Percentiles rank a stretch among this genome's conserved stretches.
These are phyloP conservation scores for Vinca minor DNA, from an alignment of 257 asterid species.

Conservation along the genomic window DNA sequence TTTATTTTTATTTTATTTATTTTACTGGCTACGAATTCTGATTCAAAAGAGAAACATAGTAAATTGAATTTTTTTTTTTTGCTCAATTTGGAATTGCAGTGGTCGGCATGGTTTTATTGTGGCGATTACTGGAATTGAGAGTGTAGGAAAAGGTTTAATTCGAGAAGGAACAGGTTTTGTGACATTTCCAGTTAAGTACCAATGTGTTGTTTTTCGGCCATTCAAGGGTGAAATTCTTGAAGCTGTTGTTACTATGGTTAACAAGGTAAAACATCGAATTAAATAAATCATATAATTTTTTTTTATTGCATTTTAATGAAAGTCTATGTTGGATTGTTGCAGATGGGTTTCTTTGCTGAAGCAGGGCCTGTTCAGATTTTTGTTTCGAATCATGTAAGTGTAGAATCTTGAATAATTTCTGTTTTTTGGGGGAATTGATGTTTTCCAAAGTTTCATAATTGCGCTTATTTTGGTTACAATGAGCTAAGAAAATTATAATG, in stretches of 20 bases:
- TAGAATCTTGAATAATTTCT: neutral
- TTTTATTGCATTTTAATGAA: neutral
- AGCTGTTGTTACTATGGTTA: slow-evolving; percentile 96
- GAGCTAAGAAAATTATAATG: neutral
- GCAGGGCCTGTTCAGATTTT: slow-evolving; percentile 98
- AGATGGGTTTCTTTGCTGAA: slow-evolving; percentile 98
- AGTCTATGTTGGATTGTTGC: slow-evolving; percentile 17
- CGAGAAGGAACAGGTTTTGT: slow-evolving; percentile 98
- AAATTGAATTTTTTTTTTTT: neutral
- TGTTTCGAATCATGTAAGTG: slow-evolving; percentile 78
- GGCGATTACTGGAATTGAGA: slow-evolving; percentile 88
- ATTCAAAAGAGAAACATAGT: no score
- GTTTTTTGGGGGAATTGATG: neutral
- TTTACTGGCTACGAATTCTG: no score
- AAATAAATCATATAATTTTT: neutral
- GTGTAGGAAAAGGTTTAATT: slow-evolving; percentile 79
- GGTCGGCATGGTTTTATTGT: slow-evolving; percentile 94
- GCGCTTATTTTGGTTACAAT: neutral
- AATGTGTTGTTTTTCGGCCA: slow-evolving; percentile 92
- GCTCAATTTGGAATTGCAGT: slow-evolving; percentile 19
- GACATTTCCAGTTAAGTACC: slow-evolving; percentile 79
- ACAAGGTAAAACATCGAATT: no score
- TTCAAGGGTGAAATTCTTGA: slow-evolving; percentile 86
- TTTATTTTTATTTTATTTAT: no score
- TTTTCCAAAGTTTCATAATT: neutral